Evolutionary conservation across 108 stramenopile species (phyloP).

Genomic region (Chaetoceros muelleri): DNA sequence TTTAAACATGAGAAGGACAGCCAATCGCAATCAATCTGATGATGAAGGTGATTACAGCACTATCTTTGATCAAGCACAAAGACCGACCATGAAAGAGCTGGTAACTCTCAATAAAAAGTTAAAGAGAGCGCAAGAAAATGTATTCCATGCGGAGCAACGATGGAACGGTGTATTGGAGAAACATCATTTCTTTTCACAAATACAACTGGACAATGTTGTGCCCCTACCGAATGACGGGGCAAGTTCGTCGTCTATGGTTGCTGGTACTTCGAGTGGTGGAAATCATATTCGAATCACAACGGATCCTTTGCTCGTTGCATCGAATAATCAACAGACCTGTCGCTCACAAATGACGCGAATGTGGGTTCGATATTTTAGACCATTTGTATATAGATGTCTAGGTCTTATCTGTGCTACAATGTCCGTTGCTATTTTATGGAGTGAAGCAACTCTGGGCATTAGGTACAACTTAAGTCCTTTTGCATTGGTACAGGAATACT

Average conservation of each 20-base stretch:
- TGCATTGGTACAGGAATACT: constrained; percentile 21
- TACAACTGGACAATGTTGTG: not conserved
- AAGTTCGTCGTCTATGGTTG: constrained; percentile 20
- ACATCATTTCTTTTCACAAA: constrained; percentile 10
- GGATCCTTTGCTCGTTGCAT: not conserved
- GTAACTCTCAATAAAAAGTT: constrained; percentile 30
- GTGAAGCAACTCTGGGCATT: constrained; percentile 44
- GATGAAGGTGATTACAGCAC: constrained; percentile 2
- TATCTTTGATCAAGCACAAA: constrained; percentile 4
- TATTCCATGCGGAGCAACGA: constrained; percentile 30
- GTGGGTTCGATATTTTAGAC: constrained; percentile 29
- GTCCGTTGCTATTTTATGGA: constrained; percentile 40
- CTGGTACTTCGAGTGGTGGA: constrained; percentile 1
- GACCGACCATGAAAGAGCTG: constrained; percentile 32
- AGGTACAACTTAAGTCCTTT: constrained; percentile 40
- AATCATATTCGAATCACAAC: not conserved
- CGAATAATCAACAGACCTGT: not conserved
- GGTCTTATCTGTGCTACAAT: constrained; percentile 32
- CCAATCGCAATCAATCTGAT: constrained; percentile 1
- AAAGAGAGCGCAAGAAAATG: constrained; percentile 32
- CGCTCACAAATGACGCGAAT: constrained; percentile 10
- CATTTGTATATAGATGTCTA: constrained; percentile 24
- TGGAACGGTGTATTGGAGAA: constrained; percentile 30
- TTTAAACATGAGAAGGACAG: constrained; percentile 10
- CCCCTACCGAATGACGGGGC: not conserved